Conservation (phyloP, 371 early-diverging fungal genomes). For the Dinochytrium kinnereticum region DNA sequence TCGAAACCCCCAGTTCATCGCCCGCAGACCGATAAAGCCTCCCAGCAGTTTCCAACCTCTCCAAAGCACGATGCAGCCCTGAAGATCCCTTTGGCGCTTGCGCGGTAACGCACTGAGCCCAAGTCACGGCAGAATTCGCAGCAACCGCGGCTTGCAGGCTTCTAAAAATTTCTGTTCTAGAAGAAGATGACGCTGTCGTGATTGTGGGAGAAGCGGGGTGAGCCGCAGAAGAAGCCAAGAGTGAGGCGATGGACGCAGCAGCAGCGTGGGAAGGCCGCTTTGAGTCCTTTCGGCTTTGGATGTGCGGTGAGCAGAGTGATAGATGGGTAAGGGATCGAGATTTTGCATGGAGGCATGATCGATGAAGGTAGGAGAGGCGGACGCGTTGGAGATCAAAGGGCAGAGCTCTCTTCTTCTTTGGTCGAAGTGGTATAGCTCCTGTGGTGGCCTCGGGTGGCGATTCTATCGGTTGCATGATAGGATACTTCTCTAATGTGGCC, state of each 20-base stretch:
- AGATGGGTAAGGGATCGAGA: not conserved
- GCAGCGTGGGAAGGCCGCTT: slow-evolving; percentile 3
- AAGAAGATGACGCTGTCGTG: not conserved
- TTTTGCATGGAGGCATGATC: slow-evolving; percentile 1
- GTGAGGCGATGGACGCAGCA: slow-evolving; percentile 4
- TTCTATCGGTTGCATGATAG: slow-evolving; percentile 7
- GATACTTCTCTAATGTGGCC: slow-evolving; percentile 45
- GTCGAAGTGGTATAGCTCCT: not conserved
- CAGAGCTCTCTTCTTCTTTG: not conserved
- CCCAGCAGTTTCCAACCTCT: slow-evolving; percentile 10
- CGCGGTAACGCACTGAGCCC: not conserved
- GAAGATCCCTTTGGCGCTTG: not conserved
- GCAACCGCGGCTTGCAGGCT: not conserved
- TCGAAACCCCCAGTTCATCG: slow-evolving; percentile 5
- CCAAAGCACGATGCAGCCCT: slow-evolving; percentile 11
- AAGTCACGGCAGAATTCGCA: slow-evolving; percentile 2
- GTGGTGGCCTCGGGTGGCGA: not conserved
- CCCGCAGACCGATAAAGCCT: slow-evolving; percentile 8
- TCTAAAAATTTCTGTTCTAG: not conserved
- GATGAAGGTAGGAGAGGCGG: slow-evolving; percentile 10
- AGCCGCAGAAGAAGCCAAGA: not conserved
- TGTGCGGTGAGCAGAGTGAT: not conserved
- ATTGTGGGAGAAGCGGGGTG: no score
- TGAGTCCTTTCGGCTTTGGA: not conserved
- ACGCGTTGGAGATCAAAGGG: not conserved